phyloP scores from a whole-genome alignment of 768 basidiomycete genomes.

The Lactifluus volemus region DNA sequence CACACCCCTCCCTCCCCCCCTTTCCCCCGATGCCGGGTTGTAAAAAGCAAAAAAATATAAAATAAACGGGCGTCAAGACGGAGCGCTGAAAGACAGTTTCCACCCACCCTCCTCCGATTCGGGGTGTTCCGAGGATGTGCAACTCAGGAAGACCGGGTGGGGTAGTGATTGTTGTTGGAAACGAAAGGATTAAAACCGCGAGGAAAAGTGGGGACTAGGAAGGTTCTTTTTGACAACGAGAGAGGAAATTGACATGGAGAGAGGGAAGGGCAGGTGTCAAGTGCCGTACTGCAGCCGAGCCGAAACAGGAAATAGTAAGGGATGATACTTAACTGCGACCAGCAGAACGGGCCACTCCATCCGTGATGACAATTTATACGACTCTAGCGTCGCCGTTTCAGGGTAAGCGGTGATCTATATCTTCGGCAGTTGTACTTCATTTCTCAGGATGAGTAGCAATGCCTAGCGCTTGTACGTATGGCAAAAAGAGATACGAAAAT shows the following conservation, averaged over 20 bases:
- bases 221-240: not conserved
- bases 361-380: constrained; percentile 15
- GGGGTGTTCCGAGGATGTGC: constrained; percentile 3
- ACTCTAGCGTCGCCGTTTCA: not conserved
- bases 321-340: constrained; percentile 3
- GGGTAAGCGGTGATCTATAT: constrained; percentile 18
- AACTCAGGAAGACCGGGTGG: not conserved
- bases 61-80: not conserved
- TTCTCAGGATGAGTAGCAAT: constrained; percentile 12
- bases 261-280: not conserved
- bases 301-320: constrained; percentile 13
- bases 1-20: no score
- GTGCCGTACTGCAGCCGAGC: constrained; percentile 14
- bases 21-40: no score
- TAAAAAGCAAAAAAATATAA: no score
- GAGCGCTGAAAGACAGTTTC: not conserved
- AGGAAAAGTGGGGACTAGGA: not conserved
- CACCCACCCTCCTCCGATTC: not conserved
- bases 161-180: not conserved
- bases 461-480: constrained; percentile 9
- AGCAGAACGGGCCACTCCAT: constrained; percentile 5
- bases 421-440: constrained; percentile 5
- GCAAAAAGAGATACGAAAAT: constrained; percentile 1
- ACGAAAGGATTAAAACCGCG: not conserved
- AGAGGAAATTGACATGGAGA: constrained; percentile 10